Evolutionary conservation across 768 basidiomycete species (phyloP).

Genomic region (Suillus spraguei): DNA sequence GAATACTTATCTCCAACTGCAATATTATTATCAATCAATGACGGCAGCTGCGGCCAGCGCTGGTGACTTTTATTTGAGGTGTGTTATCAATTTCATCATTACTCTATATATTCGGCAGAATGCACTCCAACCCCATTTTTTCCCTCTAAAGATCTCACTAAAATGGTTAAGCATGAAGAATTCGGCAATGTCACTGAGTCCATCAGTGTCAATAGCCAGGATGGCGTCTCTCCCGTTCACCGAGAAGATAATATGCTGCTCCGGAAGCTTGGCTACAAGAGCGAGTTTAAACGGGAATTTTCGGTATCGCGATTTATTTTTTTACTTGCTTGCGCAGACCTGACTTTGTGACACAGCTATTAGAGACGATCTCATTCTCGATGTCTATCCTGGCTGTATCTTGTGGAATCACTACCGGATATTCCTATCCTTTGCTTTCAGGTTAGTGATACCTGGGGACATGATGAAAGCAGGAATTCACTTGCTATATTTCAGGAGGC

Average conservation of each 20-base stretch:
- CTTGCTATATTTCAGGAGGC: constrained; percentile 16
- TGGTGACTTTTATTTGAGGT: too few species aligned
- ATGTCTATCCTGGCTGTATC: constrained; percentile 27
- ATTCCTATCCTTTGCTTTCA: constrained; percentile 20
- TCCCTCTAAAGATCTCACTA: neutral
- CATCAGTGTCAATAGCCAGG: constrained; percentile 9
- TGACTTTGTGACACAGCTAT: constrained; percentile 16
- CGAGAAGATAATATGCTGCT: constrained; percentile 21
- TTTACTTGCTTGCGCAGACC: neutral
- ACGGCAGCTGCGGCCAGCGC: neutral
- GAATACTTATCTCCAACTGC: neutral
- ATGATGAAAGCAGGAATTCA: neutral
- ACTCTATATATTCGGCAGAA: neutral
- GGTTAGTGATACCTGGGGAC: constrained; percentile 11
- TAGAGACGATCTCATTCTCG: constrained; percentile 28
- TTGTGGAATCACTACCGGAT: constrained; percentile 23
- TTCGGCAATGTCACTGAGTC: constrained; percentile 8
- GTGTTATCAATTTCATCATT: neutral
- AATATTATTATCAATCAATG: neutral
- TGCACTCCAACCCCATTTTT: neutral
- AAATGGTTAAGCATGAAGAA: constrained; percentile 14
- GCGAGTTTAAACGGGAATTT: constrained; percentile 28
- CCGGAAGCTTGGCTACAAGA: constrained; percentile 28
- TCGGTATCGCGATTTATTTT: constrained; percentile 15
- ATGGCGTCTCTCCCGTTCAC: constrained; percentile 16